phyloP scores from a whole-genome alignment of 1,284 basidiomycete species.

The Flammula alnicola region DNA sequence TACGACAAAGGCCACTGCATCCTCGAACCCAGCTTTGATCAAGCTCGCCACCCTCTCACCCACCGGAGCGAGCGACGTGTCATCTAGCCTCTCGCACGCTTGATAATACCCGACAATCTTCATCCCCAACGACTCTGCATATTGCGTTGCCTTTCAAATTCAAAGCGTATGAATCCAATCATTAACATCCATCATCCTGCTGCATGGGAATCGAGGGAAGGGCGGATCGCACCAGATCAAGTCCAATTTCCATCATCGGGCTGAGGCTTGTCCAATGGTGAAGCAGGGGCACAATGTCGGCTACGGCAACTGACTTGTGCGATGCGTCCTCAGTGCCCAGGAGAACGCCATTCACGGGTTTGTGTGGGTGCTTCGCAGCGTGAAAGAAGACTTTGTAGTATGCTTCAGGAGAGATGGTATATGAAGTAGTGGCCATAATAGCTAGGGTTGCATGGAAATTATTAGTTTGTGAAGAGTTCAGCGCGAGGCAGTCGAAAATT shows the following conservation, averaged over 20 bases:
- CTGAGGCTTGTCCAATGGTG: slow-evolving; percentile 81
- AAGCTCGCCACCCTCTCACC: slow-evolving; percentile 64
- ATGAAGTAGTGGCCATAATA: slow-evolving; percentile 34
- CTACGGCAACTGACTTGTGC: slow-evolving; percentile 45
- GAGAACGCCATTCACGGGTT: slow-evolving; percentile 69
- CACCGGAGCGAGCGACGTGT: slow-evolving; percentile 60
- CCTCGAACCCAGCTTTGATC: slow-evolving; percentile 53
- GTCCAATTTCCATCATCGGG: slow-evolving; percentile 80
- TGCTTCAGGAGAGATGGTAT: slow-evolving; percentile 56
- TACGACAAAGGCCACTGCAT: slow-evolving; percentile 59
- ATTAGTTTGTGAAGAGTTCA: no score
- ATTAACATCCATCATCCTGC: background rate
- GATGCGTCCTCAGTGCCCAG: slow-evolving; percentile 49
- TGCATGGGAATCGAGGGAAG: background rate
- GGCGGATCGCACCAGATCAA: slow-evolving; percentile 61
- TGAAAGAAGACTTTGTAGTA: slow-evolving; percentile 74
- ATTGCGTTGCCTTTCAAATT: slow-evolving; percentile 51
- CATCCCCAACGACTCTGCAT: slow-evolving; percentile 54
- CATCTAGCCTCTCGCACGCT: slow-evolving; percentile 64
- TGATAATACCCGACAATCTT: slow-evolving; percentile 74
- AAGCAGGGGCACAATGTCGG: slow-evolving; percentile 73
- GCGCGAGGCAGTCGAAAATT: no score
- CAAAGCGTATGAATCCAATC: no score
- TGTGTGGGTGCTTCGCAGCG: slow-evolving; percentile 74
- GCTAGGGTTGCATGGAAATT: no score